phyloP scores from a whole-genome alignment of 306 rosid species.

The Heteromeles arbutifolia region DNA sequence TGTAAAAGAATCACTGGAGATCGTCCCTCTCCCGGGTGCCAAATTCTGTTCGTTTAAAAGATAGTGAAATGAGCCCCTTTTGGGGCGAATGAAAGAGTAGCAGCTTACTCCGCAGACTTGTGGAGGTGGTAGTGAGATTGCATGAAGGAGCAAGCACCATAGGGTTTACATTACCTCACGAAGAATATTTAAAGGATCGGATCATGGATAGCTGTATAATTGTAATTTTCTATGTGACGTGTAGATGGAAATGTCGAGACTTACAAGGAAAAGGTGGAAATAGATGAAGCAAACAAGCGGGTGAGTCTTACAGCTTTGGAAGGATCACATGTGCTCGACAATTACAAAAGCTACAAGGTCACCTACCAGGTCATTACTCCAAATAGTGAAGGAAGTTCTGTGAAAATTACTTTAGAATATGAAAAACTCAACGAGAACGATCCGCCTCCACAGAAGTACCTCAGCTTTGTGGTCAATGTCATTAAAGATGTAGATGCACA shows the following conservation, averaged over 20 bases:
- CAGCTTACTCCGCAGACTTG: too few relatives aligned
- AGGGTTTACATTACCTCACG: too few relatives aligned
- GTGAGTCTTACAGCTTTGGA: conserved; percentile 1
- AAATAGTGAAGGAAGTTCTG: background rate
- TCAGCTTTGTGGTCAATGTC: background rate
- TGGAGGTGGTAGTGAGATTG: too few relatives aligned
- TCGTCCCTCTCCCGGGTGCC: too few relatives aligned
- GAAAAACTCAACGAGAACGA: conserved; percentile 4
- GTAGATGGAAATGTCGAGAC: background rate
- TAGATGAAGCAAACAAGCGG: conserved; percentile 7
- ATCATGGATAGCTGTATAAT: too few relatives aligned
- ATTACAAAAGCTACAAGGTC: background rate
- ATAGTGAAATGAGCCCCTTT: too few relatives aligned
- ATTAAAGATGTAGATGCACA: conserved; percentile 11
- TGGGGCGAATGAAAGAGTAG: too few relatives aligned
- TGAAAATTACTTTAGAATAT: conserved; percentile 4
- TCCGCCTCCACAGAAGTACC: conserved; percentile 3
- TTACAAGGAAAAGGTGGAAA: conserved; percentile 19
- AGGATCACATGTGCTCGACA: background rate
- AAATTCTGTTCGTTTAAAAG: too few relatives aligned
- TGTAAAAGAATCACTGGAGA: too few relatives aligned
- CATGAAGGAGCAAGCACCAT: too few relatives aligned
- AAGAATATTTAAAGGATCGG: too few relatives aligned
- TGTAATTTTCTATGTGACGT: background rate
- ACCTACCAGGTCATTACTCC: background rate